Evolutionary conservation across 164 flowering plant species (phyloP), one percentile per base, ranked within the genome.

Genomic region (Taxillus chinensis): DNA sequence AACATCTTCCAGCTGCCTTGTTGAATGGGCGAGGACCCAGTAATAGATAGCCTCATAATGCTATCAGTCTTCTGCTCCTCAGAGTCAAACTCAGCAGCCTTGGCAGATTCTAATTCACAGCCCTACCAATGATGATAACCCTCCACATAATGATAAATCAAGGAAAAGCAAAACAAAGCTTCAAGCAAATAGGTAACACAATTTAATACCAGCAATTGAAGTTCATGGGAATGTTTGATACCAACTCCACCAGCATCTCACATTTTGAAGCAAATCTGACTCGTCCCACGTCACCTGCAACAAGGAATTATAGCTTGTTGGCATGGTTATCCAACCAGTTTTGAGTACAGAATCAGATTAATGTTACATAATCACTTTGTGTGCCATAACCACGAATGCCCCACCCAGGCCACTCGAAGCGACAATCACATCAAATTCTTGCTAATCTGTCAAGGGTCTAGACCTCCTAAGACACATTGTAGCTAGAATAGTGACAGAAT

Each of bases 21-120:
- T 84, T 39, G 97, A 93, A 68, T 93, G 98, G 67, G 90, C 97
- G 69, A 93, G 95, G 8, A 95, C 89, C 98, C 97, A 90, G n/a
- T n/a, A n/a, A n/a, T n/a, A 15, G 98, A 93, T 62, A 93, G 69
- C 71, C 98, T 75, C 97, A 90, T 88, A 50, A 90, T 74, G 72
- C 86, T 73, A 48, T 88, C 92, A 60, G 40, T 76, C 76, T 70
- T 88, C 5, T 41, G 66, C 59, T 85, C 86, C 38, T 85, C 84
- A 10, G 89, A 71, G 48, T 39, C 78, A 50, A 71, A 83, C 43
- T 73, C 65, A 17, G 64, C 60, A 71, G 82, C 83, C 53, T 88
- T 92, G 14, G 78, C 82, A 71, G 82, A 79, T 63, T 93, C 98
- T 73, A 82, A 79, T 76, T 90, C 97, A 75, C 90, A 88, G 7